Percentiles rank a stretch among this genome's conserved stretches.
Evolutionary conservation across 768 basidiomycete species (phyloP).

Genomic region (Sarcodon sp.): DNA sequence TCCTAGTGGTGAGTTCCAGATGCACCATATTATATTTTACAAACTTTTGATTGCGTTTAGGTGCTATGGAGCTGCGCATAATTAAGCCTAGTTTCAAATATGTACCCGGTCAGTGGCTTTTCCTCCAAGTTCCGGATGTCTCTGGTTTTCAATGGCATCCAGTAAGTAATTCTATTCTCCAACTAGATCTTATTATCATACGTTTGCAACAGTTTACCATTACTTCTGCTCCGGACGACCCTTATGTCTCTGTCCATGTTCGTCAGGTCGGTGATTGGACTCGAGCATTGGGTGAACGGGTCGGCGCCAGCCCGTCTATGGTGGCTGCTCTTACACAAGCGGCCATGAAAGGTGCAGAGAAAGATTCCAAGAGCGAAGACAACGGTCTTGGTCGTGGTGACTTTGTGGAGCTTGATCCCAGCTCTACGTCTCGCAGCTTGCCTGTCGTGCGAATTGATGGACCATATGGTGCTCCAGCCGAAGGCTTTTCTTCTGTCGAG

Average conservation of each 20-base stretch:
- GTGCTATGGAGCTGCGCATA: slow-evolving; percentile 90
- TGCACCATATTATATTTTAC: slow-evolving; percentile 1
- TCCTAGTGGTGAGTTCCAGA: slow-evolving; percentile 51
- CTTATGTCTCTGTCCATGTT: slow-evolving; percentile 85
- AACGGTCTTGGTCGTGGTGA: slow-evolving; percentile 48
- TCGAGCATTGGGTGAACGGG: slow-evolving; percentile 67
- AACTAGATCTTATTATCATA: neutral
- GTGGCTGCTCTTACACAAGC: slow-evolving; percentile 69
- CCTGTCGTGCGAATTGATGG: slow-evolving; percentile 76
- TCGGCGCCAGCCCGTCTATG: slow-evolving; percentile 69
- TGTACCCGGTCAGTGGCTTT: slow-evolving; percentile 85
- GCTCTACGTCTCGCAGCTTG: slow-evolving; percentile 33
- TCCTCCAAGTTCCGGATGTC: slow-evolving; percentile 79
- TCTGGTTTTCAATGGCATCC: slow-evolving; percentile 89
- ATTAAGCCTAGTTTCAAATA: slow-evolving; percentile 88
- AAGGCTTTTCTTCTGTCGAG: slow-evolving; percentile 78
- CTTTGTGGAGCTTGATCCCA: slow-evolving; percentile 66
- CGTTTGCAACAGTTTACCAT: slow-evolving; percentile 63
- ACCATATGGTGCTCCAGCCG: slow-evolving; percentile 87
- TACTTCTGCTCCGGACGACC: slow-evolving; percentile 90
- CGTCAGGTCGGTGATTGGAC: slow-evolving; percentile 92
- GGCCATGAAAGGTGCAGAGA: slow-evolving; percentile 68
- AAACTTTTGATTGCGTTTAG: slow-evolving; percentile 18
- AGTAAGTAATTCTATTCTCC: slow-evolving; percentile 35
- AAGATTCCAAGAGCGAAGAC: slow-evolving; percentile 18